Percentiles rank a stretch among this genome's conserved stretches.
phyloP scores from a whole-genome alignment of 2,329 filamentous ascomycete genomes.

The Neopestalotiopsis clavispora region DNA sequence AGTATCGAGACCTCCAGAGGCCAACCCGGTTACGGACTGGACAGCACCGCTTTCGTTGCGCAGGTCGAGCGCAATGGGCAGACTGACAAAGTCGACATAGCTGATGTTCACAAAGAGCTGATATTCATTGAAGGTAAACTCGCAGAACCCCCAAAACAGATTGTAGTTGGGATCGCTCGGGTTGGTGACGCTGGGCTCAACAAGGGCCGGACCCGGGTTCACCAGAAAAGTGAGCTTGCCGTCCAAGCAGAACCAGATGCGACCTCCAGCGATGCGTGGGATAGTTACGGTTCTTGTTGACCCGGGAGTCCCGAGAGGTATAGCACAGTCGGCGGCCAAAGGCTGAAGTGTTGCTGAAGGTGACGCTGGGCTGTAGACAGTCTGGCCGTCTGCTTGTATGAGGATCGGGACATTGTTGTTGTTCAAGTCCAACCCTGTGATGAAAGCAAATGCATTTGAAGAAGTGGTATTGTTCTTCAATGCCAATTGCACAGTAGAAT shows the following conservation, averaged over 20 bases:
- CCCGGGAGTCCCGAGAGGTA: slow-evolving; percentile 67
- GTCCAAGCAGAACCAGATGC: slow-evolving; percentile 73
- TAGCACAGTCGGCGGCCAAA: slow-evolving; percentile 63
- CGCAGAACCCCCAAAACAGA: slow-evolving; percentile 69
- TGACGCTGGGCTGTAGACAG: slow-evolving; percentile 67
- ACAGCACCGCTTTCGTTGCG: slow-evolving; percentile 48
- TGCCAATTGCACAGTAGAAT: slow-evolving; percentile 60
- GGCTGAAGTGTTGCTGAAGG: slow-evolving; percentile 55
- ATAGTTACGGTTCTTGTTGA: slow-evolving; percentile 65
- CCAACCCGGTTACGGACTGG: slow-evolving; percentile 55
- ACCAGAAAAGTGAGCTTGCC: slow-evolving; percentile 68
- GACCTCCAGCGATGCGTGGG: slow-evolving; percentile 71
- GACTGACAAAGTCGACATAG: slow-evolving; percentile 76
- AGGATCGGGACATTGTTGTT: slow-evolving; percentile 65
- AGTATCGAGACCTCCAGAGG: slow-evolving; percentile 47
- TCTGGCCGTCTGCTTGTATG: slow-evolving; percentile 68
- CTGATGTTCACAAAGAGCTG: slow-evolving; percentile 69
- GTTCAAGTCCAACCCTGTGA: slow-evolving; percentile 70
- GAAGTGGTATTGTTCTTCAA: slow-evolving; percentile 70
- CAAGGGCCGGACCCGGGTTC: slow-evolving; percentile 74
- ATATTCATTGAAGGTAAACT: slow-evolving; percentile 63
- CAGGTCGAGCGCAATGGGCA: slow-evolving; percentile 65
- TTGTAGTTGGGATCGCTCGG: slow-evolving; percentile 65
- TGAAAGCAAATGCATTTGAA: slow-evolving; percentile 67
- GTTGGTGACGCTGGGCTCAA: slow-evolving; percentile 77